Evolutionary conservation across 306 rosid species (phyloP).

Genomic region (Fagus crenata): DNA sequence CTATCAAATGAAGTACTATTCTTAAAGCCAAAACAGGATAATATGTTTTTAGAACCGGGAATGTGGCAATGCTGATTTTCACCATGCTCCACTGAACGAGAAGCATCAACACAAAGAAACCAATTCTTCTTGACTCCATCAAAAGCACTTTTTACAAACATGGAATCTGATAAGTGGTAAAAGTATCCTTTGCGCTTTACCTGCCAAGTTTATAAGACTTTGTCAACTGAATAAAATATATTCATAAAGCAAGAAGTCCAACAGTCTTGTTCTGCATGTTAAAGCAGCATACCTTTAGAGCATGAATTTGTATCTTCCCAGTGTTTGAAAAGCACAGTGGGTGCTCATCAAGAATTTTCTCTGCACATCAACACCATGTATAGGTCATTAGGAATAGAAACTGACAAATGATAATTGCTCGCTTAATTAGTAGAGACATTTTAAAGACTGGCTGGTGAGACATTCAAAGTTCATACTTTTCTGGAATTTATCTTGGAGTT

Average conservation of each 20-base stretch:
- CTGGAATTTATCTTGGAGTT: background rate
- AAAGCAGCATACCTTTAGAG: constrained; percentile 38
- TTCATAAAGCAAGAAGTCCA: background rate
- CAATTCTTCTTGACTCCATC: constrained; percentile 19
- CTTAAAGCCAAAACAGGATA: constrained; percentile 17
- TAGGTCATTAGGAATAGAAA: constrained; percentile 9
- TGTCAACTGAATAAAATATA: background rate
- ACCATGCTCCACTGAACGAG: constrained; percentile 13
- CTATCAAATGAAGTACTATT: constrained; percentile 9
- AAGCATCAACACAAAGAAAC: constrained; percentile 46
- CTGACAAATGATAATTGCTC: background rate
- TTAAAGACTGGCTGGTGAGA: background rate
- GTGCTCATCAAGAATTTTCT: constrained; percentile 44
- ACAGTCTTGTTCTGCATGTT: background rate
- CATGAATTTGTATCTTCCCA: constrained; percentile 35
- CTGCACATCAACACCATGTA: constrained; percentile 24
- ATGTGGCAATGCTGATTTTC: constrained; percentile 15
- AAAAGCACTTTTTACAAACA: constrained; percentile 37
- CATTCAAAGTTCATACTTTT: background rate
- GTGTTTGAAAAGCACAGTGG: constrained; percentile 31
- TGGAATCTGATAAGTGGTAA: constrained; percentile 44
- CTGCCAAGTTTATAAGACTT: constrained; percentile 26
- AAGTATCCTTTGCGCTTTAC: constrained; percentile 38
- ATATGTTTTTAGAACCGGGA: constrained; percentile 14
- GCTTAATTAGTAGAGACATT: background rate